These are phyloP conservation scores for Fusarium azukiicola DNA, from an alignment of 2,329 filamentous ascomycete genomes.

Conservation along the genomic window DNA sequence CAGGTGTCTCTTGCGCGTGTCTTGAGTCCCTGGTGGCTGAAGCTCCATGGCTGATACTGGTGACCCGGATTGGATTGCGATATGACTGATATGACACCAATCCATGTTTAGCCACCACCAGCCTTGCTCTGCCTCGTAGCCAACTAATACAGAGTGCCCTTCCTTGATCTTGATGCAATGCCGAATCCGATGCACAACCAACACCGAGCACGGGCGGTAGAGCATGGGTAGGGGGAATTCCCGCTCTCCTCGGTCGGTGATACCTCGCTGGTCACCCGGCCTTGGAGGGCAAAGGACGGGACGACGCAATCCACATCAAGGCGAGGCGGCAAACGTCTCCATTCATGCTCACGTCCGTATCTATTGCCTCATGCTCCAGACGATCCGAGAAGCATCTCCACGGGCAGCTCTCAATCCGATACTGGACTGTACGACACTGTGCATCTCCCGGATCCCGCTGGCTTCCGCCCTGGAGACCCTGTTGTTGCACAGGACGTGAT, in stretches of 20 bases:
- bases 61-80: slow-evolving; percentile 23
- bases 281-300: slow-evolving; percentile 16
- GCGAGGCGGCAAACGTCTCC: slow-evolving; percentile 29
- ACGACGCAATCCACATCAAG: slow-evolving; percentile 17
- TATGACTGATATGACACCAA: slow-evolving; percentile 32
- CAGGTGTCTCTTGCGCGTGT: slow-evolving; percentile 24
- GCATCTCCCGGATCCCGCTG: slow-evolving; percentile 50
- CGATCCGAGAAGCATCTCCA: slow-evolving; percentile 30
- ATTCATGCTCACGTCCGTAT: slow-evolving; percentile 33
- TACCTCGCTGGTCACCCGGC: slow-evolving; percentile 41
- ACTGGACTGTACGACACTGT: slow-evolving; percentile 45
- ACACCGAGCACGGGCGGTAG: slow-evolving; percentile 29
- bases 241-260: slow-evolving; percentile 40
- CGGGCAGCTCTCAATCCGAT: slow-evolving; percentile 26
- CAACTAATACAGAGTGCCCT: slow-evolving; percentile 7
- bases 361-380: slow-evolving; percentile 21
- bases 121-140: slow-evolving; percentile 15
- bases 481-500: slow-evolving; percentile 32
- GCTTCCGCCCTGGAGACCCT: slow-evolving; percentile 39
- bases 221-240: slow-evolving; percentile 43
- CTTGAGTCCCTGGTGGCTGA: slow-evolving; percentile 43
- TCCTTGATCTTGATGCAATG: slow-evolving; percentile 39
- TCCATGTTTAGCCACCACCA: slow-evolving; percentile 36
- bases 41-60: slow-evolving; percentile 38
- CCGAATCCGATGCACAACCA: slow-evolving; percentile 34